Evolutionary conservation across 805 yeast genomes (phyloP), one percentile per base, ranked within the genome.

Genomic region (Pichia thaimueangensis): DNA sequence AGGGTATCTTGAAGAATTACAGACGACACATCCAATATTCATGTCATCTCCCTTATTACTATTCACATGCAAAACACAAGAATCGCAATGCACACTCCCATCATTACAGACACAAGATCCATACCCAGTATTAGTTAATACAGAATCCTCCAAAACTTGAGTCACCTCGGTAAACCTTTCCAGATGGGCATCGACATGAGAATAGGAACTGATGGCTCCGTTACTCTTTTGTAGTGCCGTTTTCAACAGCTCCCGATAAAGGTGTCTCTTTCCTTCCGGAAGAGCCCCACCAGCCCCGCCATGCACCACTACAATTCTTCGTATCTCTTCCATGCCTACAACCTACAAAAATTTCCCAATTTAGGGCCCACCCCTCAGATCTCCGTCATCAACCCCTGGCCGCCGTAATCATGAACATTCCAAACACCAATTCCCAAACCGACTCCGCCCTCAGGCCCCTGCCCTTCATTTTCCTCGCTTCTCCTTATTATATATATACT

Each of bases 11-110:
- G 35, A 30, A 11, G 41, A 37, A 25, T 37, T 37, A 16, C 35
- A 37, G 4, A 37, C 29, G 8, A 29, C 34, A 17, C 29, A n/a
- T n/a, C 35, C 41, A 16, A 27, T 17, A 8, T 27, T 31, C 15
- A 19, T 21, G 5, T 19, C 25, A 13, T 12, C 11, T 12, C 24
- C 23, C 6, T 6, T n/a, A 21, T 10, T 15, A 12, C 6, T 15
- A 12, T 6, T 10, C 5, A 37, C 12, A 10, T 30, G 29, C 8
- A 2, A 8, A 19, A 37, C 30, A 17, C 35, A 19, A 2, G 41
- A 37, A 25, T 37, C 41, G 29, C 41, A 37, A 13, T 29, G 22
- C 5, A 37, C 35, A 30, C 35, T 37, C 15, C 41, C 41, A 25
- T 37, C 41, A 17, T 15, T 24, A 17, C 41, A 37, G 5, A 37